These are phyloP conservation scores for Viridothelium virens DNA, from an alignment of 495 filamentous ascomycete species.

Conservation along the genomic window DNA sequence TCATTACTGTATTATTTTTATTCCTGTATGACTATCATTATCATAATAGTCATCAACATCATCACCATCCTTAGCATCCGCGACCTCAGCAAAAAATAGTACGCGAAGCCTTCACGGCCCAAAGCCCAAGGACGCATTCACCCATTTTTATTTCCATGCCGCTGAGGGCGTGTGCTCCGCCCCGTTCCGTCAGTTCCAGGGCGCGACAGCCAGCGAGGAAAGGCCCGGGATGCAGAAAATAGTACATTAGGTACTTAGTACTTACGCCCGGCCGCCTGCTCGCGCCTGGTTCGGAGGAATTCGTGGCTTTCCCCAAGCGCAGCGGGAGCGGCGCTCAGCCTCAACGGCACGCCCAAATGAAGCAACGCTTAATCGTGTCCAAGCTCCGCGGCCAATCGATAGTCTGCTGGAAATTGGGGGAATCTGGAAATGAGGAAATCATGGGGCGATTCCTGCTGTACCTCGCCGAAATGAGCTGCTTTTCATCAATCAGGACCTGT, in stretches of 20 bases:
- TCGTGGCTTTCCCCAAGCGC: slow-evolving; percentile 11
- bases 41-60: too few relatives aligned
- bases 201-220: neutral
- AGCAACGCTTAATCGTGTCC: slow-evolving; percentile 4
- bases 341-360: slow-evolving; percentile 10
- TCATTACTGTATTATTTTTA: too few relatives aligned
- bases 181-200: slow-evolving; percentile 10
- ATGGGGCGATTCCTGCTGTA: neutral
- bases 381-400: neutral
- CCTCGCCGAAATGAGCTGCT: slow-evolving; percentile 9
- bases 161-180: slow-evolving; percentile 7
- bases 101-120: too few relatives aligned
- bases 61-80: too few relatives aligned
- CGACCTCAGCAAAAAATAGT: too few relatives aligned
- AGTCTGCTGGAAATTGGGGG: neutral
- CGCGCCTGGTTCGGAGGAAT: slow-evolving; percentile 2
- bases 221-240: slow-evolving; percentile 9
- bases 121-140: too few relatives aligned
- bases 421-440: too few relatives aligned
- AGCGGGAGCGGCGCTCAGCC: slow-evolving; percentile 9
- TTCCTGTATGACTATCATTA: too few relatives aligned
- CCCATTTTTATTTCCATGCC: neutral
- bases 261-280: neutral
- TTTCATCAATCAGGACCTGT: neutral
- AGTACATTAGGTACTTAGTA: neutral